These are phyloP conservation scores for Glycine tomentella DNA, from an alignment of 306 rosid genomes.

Conservation along the genomic window DNA sequence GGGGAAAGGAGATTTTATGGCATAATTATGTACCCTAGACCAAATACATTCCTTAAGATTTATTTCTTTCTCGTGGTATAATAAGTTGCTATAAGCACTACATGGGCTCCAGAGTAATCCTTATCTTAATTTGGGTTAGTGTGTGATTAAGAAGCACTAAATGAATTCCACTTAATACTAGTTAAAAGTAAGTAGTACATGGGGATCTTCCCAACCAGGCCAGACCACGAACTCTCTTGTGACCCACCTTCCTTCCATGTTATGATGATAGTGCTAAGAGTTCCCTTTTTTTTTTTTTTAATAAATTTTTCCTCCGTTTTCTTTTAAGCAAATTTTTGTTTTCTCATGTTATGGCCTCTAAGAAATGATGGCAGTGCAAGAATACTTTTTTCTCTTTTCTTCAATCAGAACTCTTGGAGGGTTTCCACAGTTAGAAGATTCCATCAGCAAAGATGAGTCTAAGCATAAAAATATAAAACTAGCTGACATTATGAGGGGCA, in stretches of 20 bases:
- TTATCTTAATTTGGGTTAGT: conserved; percentile 32
- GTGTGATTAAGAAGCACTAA: conserved; percentile 45
- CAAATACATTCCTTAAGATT: conserved; percentile 1
- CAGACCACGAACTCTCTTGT: conserved; percentile 53
- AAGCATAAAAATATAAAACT: conserved; percentile 64
- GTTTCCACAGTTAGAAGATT: conserved; percentile 74
- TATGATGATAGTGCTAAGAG: conserved; percentile 51
- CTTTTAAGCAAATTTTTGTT: not conserved
- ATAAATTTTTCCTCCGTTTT: too few species aligned
- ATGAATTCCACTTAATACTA: conserved; percentile 46
- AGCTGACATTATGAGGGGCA: conserved; percentile 67
- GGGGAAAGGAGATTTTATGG: not conserved
- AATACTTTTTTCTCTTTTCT: conserved; percentile 44
- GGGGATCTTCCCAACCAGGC: conserved; percentile 57
- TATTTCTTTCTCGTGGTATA: not conserved
- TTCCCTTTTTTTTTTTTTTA: not conserved
- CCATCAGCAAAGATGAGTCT: conserved; percentile 66
- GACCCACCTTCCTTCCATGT: conserved; percentile 60
- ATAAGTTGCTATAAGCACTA: not conserved
- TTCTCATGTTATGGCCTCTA: conserved; percentile 29
- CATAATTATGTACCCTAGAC: not conserved
- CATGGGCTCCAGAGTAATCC: conserved; percentile 5
- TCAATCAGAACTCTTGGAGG: conserved; percentile 49
- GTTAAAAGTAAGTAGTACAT: conserved; percentile 23
- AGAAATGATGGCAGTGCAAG: conserved; percentile 64